These are phyloP conservation scores for Aspergillus quadrilineatus DNA, from an alignment of 2,329 filamentous ascomycete species.

Conservation along the genomic window DNA sequence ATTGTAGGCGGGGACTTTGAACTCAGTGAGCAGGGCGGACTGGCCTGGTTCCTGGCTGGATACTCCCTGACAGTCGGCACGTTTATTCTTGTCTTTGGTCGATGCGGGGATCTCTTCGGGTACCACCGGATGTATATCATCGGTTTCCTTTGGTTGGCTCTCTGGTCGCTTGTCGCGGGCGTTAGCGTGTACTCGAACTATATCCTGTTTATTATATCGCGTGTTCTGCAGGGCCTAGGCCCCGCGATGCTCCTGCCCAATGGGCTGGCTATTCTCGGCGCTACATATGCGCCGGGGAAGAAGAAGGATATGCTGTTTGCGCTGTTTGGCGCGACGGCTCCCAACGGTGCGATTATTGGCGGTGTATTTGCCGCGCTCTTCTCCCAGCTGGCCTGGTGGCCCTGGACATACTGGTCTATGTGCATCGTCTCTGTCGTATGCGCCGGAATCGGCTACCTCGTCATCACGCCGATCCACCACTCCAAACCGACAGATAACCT, in stretches of 20 bases:
- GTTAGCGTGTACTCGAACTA: slow-evolving; percentile 40
- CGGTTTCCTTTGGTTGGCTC: slow-evolving; percentile 36
- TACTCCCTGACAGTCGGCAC: slow-evolving; percentile 52
- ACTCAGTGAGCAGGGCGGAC: slow-evolving; percentile 43
- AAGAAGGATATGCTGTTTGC: slow-evolving; percentile 62
- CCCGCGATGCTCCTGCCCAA: slow-evolving; percentile 44
- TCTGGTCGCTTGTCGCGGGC: slow-evolving; percentile 40
- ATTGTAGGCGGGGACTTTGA: slow-evolving; percentile 52
- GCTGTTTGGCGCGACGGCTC: slow-evolving; percentile 51
- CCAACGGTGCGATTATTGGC: slow-evolving; percentile 46
- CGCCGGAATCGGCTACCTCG: slow-evolving; percentile 37
- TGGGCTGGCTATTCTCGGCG: slow-evolving; percentile 58
- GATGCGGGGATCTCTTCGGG: slow-evolving; percentile 40
- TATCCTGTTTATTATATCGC: slow-evolving; percentile 53
- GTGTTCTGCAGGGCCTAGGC: slow-evolving; percentile 57
- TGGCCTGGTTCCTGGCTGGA: slow-evolving; percentile 59
- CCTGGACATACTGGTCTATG: slow-evolving; percentile 52
- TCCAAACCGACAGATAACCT: slow-evolving; percentile 4
- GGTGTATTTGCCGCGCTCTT: slow-evolving; percentile 43
- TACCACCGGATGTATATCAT: slow-evolving; percentile 37
- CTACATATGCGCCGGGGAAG: slow-evolving; percentile 56
- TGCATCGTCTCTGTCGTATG: slow-evolving; percentile 37
- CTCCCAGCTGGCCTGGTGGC: slow-evolving; percentile 51
- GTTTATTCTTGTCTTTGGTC: slow-evolving; percentile 41
- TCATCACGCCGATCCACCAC: slow-evolving; percentile 24